Base-by-base conservation (phyloP, 1,284 basidiomycete species). In the Ustilago sp. region DNA sequence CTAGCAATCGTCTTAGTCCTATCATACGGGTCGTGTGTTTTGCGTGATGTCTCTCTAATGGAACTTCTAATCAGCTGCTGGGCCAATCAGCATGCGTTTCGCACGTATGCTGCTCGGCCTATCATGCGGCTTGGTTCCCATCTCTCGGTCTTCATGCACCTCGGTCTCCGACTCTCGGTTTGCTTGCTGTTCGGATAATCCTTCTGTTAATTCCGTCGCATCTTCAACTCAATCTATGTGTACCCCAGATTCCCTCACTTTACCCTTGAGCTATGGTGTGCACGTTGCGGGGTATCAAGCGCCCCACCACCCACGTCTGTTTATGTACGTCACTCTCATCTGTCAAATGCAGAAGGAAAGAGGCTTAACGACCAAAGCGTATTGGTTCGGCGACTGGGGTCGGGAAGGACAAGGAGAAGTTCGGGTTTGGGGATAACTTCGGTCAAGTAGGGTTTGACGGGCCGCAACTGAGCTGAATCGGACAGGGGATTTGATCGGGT, bases 371-470 rank as follows among this genome's bases (percentile, higher is more conserved):
- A 31, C n/a, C 28, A 13, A 32, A 50, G 28, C 48, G 31, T 13
- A 50, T 50, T 32, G 48, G 48, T 50, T 28, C 48, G 48, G 48
- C 48, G 28, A 31, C 48, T 31, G 15, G 3, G 28, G 31, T 11
- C 1, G 11, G 12, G 31, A 34, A 19, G 45, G 13, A 45, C 35
- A 28, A 15, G 6, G 0, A 31, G n/a, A 43, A 23, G 11, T 28
- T 59, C 36, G 47, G 58, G 32, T 38, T 47, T 36, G 56, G 6
- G 55, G 36, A 6, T n/a, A 19, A 36, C 12, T 52, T 53, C 61
- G 67, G 67, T 38, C 38, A 8, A 47, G 52, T 32, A 69, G 67
- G 67, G 9, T 59, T 59, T 63, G 60, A 69, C 67, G 67, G 67
- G 3, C 57, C 12, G 23, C 7, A 32, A 9, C 3, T 15, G 4